phyloP scores from a whole-genome alignment of 78 protist species.

The Diacronema lutheri region DNA sequence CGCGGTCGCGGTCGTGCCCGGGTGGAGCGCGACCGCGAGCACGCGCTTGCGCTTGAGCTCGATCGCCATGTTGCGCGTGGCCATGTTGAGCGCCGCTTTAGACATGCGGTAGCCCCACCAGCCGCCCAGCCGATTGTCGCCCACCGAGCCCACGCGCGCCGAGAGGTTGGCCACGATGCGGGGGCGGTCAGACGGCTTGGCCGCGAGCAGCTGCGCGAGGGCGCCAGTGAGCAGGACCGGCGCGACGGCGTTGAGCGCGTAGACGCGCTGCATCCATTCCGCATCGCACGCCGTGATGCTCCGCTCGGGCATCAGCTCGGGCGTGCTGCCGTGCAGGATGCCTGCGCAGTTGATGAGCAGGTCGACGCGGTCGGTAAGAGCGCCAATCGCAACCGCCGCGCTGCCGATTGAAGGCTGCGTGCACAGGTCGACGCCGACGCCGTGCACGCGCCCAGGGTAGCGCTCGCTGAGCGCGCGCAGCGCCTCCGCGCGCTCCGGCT shows the following conservation, averaged over 20 bases:
- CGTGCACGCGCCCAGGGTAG: background rate
- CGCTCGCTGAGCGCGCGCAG: background rate
- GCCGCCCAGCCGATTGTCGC: conserved; percentile 29
- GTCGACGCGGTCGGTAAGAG: background rate
- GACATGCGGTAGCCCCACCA: conserved; percentile 14
- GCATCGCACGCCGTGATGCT: background rate
- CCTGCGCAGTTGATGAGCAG: background rate
- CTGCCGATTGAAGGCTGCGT: background rate
- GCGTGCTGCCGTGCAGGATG: background rate
- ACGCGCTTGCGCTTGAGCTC: background rate
- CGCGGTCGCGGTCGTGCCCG: conserved; percentile 13
- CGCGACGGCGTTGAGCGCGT: background rate
- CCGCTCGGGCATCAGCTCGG: background rate
- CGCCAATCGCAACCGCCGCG: background rate
- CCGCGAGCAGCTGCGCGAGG: background rate
- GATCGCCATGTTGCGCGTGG: background rate
- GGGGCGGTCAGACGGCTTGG: background rate
- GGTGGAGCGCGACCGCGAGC: conserved; percentile 9
- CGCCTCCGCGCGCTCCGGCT: background rate
- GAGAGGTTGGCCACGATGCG: background rate
- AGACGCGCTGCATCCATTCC: background rate
- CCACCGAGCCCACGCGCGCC: conserved; percentile 8
- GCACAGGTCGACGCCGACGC: background rate
- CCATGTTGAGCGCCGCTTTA: conserved; percentile 27
- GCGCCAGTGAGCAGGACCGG: background rate